Conservation (phyloP, 2,329 filamentous ascomycete genomes). For the Fusarium papillatum region DNA sequence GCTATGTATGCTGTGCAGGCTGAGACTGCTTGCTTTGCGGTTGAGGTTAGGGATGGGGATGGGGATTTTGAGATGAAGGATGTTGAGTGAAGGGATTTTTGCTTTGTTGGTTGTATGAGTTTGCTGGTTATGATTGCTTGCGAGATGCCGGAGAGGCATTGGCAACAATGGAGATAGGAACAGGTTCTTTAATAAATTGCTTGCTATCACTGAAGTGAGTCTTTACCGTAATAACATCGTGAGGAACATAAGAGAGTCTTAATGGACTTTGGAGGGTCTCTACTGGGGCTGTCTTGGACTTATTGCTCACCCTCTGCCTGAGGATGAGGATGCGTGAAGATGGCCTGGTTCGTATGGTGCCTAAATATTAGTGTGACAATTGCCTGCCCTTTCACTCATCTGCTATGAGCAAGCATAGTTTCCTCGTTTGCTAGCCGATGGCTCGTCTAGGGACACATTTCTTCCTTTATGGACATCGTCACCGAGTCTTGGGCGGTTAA, state of each 20-base stretch:
- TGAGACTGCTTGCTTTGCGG: slow-evolving; percentile 37
- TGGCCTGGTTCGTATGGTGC: no score
- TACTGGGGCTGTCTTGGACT: no score
- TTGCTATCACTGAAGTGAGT: neutral
- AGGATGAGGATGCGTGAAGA: no score
- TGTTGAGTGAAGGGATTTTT: neutral
- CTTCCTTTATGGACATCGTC: neutral
- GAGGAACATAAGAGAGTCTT: neutral
- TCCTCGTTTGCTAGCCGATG: neutral
- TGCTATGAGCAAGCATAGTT: no score
- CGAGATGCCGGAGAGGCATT: neutral
- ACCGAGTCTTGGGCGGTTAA: neutral
- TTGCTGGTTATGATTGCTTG: neutral
- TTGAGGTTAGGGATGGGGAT: neutral
- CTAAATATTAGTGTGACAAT: no score
- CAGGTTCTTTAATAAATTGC: neutral
- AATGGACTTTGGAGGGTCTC: neutral
- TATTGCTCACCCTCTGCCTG: no score
- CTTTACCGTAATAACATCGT: neutral
- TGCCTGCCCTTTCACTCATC: no score
- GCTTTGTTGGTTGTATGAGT: neutral
- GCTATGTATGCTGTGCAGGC: slow-evolving; percentile 44
- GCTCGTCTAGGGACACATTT: neutral
- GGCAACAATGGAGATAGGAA: neutral
- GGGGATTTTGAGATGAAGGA: neutral